Base-by-base conservation (phyloP, 2,329 filamentous ascomycete genomes). In the Epichloe baconii region DNA sequence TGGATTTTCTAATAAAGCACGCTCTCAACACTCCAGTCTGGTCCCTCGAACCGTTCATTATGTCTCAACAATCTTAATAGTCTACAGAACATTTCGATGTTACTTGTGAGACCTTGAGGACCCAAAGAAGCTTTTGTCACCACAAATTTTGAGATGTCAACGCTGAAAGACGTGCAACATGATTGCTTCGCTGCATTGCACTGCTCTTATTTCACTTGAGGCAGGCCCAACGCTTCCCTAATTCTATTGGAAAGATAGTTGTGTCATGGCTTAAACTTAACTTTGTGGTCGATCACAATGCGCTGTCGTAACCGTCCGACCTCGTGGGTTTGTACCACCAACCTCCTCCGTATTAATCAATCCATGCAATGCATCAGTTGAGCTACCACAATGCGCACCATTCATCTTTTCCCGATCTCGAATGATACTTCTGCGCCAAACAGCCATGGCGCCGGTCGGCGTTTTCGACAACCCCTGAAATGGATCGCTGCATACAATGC, bases 301-400 rank as follows among this genome's bases (percentile, higher is more conserved):
- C 31, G 26, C n/a, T 48, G 38, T n/a, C 26, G 12, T 37, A 21
- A 42, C 17, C 31, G 21, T 43, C 37, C 47, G 31, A 43, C 26
- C 17, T n/a, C 31, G 17, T 14, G 47, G 45, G 35, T n/a, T 19
- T 31, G 48, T 50, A 31, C 38, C 42, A 52, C 50, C 34, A 48
- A 34, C 15, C 21, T 17, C 31, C 45, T 17, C 31, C 45, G 44
- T 36, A 48, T 40, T 26, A 35, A 38, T 47, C 41, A 52, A 38
- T 42, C 15, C 45, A 48, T 48, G 45, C 44, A 44, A 35, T 47
- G 49, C 49, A 37, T 35, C 36, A n/a, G n/a, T 46, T 46, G 46
- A 35, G 44, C 38, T 44, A 43, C 44, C 41, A 34, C 35, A n/a
- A 47, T 43, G 44, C 38, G 35, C 38, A 51, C 43, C 36, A 19